Percentiles rank a stretch among this genome's conserved stretches.
Conservation (phyloP, 176 grass and related monocot species). For the barley (Hordeum vulgare) region DNA sequence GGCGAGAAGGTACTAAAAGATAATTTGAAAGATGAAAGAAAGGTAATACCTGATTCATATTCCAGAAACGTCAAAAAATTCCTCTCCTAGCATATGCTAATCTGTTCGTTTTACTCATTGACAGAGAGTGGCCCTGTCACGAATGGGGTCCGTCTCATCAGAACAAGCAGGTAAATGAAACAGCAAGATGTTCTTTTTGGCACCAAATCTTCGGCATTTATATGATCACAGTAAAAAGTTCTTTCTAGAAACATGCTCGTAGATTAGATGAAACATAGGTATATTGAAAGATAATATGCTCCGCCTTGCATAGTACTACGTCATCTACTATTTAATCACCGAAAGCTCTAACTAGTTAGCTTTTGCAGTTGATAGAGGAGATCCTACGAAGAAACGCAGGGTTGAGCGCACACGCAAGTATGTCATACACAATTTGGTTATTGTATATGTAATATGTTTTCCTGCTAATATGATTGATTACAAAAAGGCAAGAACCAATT, state of each 20-base stretch:
- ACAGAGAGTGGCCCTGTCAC: conserved; percentile 43
- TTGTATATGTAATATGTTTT: not conserved
- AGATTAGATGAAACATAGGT: not conserved
- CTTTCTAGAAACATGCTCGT: not conserved
- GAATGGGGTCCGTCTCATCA: conserved; percentile 57
- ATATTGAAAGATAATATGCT: not conserved
- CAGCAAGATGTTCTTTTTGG: not conserved
- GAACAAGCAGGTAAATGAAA: conserved; percentile 44
- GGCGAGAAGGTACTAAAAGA: conserved; percentile 42
- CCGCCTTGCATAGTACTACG: not conserved
- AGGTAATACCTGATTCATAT: conserved; percentile 23
- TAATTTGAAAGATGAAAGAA: conserved; percentile 43
- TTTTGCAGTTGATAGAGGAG: conserved; percentile 57
- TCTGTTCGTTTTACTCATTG: conserved; percentile 9
- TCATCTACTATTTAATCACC: not conserved
- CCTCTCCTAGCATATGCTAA: not conserved
- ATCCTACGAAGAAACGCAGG: conserved; percentile 75
- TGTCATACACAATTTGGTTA: conserved; percentile 5
- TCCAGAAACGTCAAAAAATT: not conserved
- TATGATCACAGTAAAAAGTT: not conserved
- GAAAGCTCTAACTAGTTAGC: conserved; percentile 4
- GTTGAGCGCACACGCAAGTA: conserved; percentile 74
- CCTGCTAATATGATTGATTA: not conserved
- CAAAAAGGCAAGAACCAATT: not conserved
- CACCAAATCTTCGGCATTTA: not conserved